A percentile compares a stretch with the other conserved stretches of the same genome.
Evolutionary conservation across 345 rosid genomes (phyloP).

Genomic region (Draba incana): DNA sequence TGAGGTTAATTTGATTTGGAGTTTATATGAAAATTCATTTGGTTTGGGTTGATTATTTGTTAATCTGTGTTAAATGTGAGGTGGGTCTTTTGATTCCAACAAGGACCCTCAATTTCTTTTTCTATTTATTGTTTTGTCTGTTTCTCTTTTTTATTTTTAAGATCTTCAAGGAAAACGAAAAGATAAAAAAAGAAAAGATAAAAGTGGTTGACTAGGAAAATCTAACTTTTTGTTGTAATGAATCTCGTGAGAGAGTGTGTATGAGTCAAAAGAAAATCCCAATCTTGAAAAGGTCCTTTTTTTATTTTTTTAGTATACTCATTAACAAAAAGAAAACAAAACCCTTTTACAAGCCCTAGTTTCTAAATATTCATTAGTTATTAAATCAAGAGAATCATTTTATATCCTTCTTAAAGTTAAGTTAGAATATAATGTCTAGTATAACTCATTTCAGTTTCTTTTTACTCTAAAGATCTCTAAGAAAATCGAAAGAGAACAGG

Average conservation of each 20-base stretch:
- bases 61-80: neutral
- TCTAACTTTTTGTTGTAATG: constrained; percentile 18
- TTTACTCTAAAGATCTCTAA: constrained; percentile 16
- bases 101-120: constrained; percentile 9
- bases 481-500: constrained; percentile 3
- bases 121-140: neutral
- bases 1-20: neutral
- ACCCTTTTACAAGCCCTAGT: neutral
- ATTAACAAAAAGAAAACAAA: neutral
- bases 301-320: neutral
- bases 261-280: neutral
- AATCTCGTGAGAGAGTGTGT: neutral
- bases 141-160: constrained; percentile 10
- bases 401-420: neutral
- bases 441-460: neutral
- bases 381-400: neutral
- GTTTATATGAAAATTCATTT: neutral
- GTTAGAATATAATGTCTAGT: neutral
- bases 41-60: constrained; percentile 5
- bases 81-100: constrained; percentile 18
- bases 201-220: constrained; percentile 31
- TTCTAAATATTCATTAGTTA: constrained; percentile 1
- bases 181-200: neutral
- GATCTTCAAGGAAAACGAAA: constrained; percentile 14
- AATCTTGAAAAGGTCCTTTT: no score